phyloP scores from a whole-genome alignment of 2,329 filamentous ascomycete genomes.

The Bipolaris zeicola region DNA sequence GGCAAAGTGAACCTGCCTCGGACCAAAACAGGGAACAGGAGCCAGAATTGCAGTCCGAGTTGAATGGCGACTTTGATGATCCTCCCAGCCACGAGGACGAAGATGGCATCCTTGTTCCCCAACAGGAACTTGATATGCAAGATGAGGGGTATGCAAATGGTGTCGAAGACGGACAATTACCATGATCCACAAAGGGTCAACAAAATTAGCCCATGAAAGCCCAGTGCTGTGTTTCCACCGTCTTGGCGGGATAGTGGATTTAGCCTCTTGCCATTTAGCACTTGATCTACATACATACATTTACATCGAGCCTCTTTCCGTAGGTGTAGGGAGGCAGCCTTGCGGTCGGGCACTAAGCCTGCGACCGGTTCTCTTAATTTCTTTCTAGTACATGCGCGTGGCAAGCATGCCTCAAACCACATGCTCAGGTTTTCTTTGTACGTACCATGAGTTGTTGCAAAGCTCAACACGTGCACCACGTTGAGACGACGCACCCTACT shows the following conservation, averaged over 20 bases:
- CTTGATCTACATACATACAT: neutral
- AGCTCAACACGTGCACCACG: neutral
- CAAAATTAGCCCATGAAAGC: neutral
- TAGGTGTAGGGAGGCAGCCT: neutral
- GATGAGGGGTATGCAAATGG: neutral
- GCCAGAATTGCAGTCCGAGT: neutral
- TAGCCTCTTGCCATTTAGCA: neutral
- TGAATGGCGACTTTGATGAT: neutral
- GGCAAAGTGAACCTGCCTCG: neutral
- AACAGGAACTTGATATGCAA: neutral
- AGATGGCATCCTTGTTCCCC: neutral
- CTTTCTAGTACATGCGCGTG: neutral
- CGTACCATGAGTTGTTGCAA: neutral
- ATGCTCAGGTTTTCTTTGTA: neutral
- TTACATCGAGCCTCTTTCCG: too few species aligned
- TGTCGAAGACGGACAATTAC: neutral
- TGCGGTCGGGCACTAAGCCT: neutral
- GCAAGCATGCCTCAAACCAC: neutral
- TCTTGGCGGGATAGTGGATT: neutral
- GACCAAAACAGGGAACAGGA: neutral
- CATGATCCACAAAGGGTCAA: neutral
- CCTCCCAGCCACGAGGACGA: neutral
- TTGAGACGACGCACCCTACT: neutral
- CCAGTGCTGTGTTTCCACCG: neutral
- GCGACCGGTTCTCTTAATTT: neutral